A percentile compares a stretch with the other conserved stretches of the same genome.
Conservation (phyloP, 768 basidiomycete species). For the Lactarius sanguifluus region DNA sequence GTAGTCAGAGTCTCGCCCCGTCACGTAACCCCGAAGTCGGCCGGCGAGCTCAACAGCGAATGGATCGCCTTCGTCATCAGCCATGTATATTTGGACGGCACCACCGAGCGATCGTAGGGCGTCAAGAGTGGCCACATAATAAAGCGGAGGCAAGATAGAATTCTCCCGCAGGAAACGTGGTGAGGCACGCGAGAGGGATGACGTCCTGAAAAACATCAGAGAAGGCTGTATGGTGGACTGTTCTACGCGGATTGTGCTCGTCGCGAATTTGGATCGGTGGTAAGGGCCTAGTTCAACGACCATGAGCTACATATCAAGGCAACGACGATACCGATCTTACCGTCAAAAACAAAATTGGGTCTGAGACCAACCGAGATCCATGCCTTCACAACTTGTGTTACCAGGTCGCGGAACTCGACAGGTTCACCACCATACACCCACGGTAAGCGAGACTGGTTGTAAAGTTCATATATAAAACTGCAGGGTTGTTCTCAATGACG, state of each 20-base stretch:
- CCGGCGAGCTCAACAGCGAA: constrained; percentile 84
- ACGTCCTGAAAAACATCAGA: constrained; percentile 81
- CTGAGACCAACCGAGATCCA: constrained; percentile 68
- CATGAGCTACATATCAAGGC: constrained; percentile 1
- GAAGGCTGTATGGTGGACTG: constrained; percentile 60
- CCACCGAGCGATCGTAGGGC: constrained; percentile 44
- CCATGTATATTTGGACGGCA: constrained; percentile 60
- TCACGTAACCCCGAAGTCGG: constrained; percentile 67
- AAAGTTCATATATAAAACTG: constrained; percentile 76
- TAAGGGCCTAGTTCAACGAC: constrained; percentile 52
- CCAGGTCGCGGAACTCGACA: constrained; percentile 48
- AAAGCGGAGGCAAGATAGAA: constrained; percentile 72
- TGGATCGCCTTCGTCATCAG: constrained; percentile 81
- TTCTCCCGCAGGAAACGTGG: constrained; percentile 70
- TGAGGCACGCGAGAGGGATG: constrained; percentile 57
- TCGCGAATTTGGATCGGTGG: constrained; percentile 72
- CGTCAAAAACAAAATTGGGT: constrained; percentile 81
- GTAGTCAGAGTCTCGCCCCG: constrained; percentile 81
- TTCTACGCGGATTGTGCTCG: constrained; percentile 56
- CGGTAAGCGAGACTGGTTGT: constrained; percentile 58
- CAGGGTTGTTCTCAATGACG: constrained; percentile 13
- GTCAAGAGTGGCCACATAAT: constrained; percentile 56
- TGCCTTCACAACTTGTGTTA: constrained; percentile 53
- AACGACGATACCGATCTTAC: constrained; percentile 41
- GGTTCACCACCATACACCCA: constrained; percentile 92